A percentile compares a stretch with the other conserved stretches of the same genome.
phyloP scores from a whole-genome alignment of 148 eudicot species.

The Suaeda aralocaspica region DNA sequence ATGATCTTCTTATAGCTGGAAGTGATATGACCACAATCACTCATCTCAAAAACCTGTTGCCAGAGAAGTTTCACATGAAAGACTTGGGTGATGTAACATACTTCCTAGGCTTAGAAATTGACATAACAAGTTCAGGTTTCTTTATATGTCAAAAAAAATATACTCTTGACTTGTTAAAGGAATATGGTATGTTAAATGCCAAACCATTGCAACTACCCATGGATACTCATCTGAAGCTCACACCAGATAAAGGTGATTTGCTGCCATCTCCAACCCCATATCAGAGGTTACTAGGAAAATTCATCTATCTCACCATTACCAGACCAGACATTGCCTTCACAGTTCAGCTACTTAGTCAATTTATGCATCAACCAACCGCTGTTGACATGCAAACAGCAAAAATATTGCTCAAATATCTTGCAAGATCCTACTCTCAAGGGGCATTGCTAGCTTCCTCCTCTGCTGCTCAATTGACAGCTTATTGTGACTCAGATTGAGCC shows the following conservation, averaged over 20 bases:
- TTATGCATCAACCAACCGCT: background rate
- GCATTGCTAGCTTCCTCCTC: background rate
- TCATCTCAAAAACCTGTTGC: too few relatives aligned
- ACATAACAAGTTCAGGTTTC: background rate
- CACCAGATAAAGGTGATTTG: too few relatives aligned
- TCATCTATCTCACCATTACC: too few relatives aligned
- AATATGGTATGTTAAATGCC: too few relatives aligned
- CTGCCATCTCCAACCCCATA: too few relatives aligned
- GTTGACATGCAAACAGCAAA: background rate
- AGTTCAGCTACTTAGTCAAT: background rate
- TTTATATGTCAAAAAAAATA: constrained; percentile 6
- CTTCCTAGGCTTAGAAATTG: too few relatives aligned
- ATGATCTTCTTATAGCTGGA: too few relatives aligned
- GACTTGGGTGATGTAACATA: background rate
- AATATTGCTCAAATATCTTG: background rate
- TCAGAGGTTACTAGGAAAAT: too few relatives aligned
- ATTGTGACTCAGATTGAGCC: background rate
- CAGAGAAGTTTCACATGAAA: background rate
- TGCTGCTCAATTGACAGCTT: background rate
- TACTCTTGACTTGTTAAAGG: background rate
- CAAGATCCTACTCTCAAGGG: background rate
- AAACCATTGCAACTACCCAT: too few relatives aligned
- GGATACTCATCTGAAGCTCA: too few relatives aligned
- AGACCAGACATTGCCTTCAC: background rate
- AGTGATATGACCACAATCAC: too few relatives aligned